Evolutionary conservation across 2,329 filamentous ascomycete genomes (phyloP).

Genomic region (Rhynchosporium graminicola): DNA sequence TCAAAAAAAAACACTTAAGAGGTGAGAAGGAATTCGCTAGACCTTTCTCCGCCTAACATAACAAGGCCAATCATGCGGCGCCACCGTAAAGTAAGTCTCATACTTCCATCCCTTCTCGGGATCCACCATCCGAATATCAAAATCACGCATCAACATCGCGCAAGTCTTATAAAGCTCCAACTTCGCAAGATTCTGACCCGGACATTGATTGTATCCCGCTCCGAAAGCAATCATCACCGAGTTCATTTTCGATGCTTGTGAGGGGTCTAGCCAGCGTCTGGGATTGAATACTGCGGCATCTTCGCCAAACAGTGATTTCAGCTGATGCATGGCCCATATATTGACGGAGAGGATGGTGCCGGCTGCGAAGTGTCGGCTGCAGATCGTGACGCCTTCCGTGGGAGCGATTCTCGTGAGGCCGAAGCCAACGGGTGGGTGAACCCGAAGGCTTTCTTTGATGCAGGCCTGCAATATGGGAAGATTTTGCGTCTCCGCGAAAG

Average conservation of each 20-base stretch:
- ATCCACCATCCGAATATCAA: conserved; percentile 39
- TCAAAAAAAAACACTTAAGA: no score
- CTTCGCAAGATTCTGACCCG: conserved; percentile 42
- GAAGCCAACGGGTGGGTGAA: conserved; percentile 40
- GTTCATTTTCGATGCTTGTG: conserved; percentile 32
- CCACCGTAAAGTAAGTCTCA: conserved; percentile 40
- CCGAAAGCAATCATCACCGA: conserved; percentile 40
- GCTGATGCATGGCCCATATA: conserved; percentile 42
- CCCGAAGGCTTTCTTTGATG: conserved; percentile 43
- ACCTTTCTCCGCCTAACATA: conserved; percentile 13
- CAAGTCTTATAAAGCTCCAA: conserved; percentile 43
- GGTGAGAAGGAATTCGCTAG: neutral
- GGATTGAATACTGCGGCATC: conserved; percentile 42
- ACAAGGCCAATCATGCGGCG: conserved; percentile 38
- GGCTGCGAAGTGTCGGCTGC: conserved; percentile 35
- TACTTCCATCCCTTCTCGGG: conserved; percentile 38
- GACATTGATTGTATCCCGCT: conserved; percentile 43
- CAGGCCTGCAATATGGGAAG: conserved; percentile 43
- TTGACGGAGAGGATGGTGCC: conserved; percentile 42
- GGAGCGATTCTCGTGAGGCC: conserved; percentile 37
- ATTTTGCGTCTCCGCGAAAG: conserved; percentile 38
- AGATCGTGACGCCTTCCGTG: conserved; percentile 40
- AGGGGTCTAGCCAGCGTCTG: conserved; percentile 39
- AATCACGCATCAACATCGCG: conserved; percentile 41
- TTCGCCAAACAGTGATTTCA: conserved; percentile 38